Base-by-base conservation (phyloP, 768 basidiomycete genomes). In the Clavaria fumosa region DNA sequence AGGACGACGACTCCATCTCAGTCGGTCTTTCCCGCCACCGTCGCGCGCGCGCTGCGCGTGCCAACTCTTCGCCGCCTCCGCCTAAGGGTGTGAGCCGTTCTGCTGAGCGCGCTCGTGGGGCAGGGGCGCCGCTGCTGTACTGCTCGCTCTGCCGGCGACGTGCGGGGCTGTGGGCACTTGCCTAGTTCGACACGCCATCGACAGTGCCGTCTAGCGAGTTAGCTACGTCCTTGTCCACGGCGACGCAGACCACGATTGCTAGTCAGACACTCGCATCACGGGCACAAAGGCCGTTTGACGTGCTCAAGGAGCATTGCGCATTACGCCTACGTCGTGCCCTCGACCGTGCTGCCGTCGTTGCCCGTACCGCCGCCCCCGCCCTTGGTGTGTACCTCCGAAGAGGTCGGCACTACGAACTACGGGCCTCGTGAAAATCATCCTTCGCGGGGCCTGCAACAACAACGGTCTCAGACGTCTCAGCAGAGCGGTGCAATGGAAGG, bases 251-350 rank as follows among this genome's bases (percentile, higher is more conserved):
- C 10, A 26, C 22, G 31, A 46, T n/a, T 3, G 17, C 27, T 32
- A 30, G 21, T 32, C 23, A 40, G 11, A 36, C 52, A 4, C 11
- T n/a, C n/a, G n/a, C 45, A 27, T 15, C 46, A 42, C 39, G 47
- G 36, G 46, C 55, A 9, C 51, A 7, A 58, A 45, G 81, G 37
- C 69, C 69, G 15, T 72, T 88, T 37, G 83, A 89, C 51, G 50
- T 86, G 24, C 53, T 85, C 33, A 78, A 75, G 48, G 84, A 89
- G 53, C 85, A 88, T 51, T 69, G 84, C 19, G 2, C 84, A 81
- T 47, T 88, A 84, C 46, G 83, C 84, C n/a, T 88, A 84, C 43
- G 69, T 82, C 20, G 74, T 78, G 23, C 67, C 69, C 10, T 80
- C 79, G 5, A 82, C 78, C 2, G 49, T 62, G 2, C 60, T 82